Conservation (phyloP, 306 rosid genomes). For the Casuarina cunninghamiana region DNA sequence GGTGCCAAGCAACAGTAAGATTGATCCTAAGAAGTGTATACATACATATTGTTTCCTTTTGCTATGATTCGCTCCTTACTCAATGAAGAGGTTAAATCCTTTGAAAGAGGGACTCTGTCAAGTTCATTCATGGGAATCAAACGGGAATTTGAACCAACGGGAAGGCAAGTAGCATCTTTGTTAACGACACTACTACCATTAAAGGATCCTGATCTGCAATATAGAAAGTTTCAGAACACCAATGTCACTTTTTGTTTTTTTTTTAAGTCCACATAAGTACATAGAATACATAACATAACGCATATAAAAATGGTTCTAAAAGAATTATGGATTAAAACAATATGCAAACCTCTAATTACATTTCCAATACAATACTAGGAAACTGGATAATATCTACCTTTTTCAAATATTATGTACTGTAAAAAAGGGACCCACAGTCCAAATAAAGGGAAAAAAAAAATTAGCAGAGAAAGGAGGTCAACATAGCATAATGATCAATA, state of each 20-base stretch:
- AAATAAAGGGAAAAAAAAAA: background rate
- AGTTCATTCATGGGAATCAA: constrained; percentile 52
- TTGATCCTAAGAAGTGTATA: constrained; percentile 18
- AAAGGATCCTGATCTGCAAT: constrained; percentile 62
- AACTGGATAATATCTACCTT: background rate
- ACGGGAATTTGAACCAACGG: constrained; percentile 47
- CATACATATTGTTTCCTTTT: constrained; percentile 71
- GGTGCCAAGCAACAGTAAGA: constrained; percentile 23
- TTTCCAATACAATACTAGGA: background rate
- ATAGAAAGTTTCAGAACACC: constrained; percentile 21
- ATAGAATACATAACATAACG: background rate
- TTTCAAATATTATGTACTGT: background rate
- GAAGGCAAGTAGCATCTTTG: constrained; percentile 55
- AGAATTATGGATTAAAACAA: background rate
- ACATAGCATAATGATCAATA: constrained; percentile 1
- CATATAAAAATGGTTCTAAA: background rate
- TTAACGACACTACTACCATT: constrained; percentile 37
- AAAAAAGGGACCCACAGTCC: background rate
- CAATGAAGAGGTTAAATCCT: constrained; percentile 54
- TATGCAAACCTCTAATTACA: background rate
- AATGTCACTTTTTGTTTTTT: constrained; percentile 9
- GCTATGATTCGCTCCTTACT: constrained; percentile 48
- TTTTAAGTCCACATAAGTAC: background rate
- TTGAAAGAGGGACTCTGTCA: constrained; percentile 53
- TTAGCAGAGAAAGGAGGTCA: background rate